These are phyloP conservation scores for Chalara sp. DNA, from an alignment of 2,329 filamentous ascomycete species.

Conservation along the genomic window DNA sequence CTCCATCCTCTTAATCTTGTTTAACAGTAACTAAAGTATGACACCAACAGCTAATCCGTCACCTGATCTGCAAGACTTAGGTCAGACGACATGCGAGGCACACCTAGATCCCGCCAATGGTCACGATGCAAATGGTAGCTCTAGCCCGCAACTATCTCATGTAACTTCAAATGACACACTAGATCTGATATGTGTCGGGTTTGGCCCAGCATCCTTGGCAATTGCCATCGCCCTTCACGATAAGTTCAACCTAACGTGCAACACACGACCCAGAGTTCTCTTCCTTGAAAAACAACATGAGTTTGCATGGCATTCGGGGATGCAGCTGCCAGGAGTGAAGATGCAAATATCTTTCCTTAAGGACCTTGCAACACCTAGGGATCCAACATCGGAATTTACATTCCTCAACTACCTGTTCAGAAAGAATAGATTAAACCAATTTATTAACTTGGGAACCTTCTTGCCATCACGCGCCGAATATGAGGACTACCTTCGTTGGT, in stretches of 20 bases:
- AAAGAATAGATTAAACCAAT: slow-evolving; percentile 76
- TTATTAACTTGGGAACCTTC: slow-evolving; percentile 87
- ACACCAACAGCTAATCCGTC: too few relatives aligned
- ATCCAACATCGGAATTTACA: slow-evolving; percentile 86
- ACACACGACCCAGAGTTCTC: slow-evolving; percentile 59
- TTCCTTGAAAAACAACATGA: slow-evolving; percentile 80
- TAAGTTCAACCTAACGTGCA: slow-evolving; percentile 41
- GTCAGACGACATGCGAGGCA: too few relatives aligned
- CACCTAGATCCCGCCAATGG: too few relatives aligned
- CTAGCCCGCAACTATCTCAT: too few relatives aligned
- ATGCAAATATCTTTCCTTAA: slow-evolving; percentile 99
- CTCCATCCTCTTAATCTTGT: too few relatives aligned
- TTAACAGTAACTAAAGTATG: too few relatives aligned
- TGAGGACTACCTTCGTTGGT: slow-evolving; percentile 94
- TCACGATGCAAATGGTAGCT: too few relatives aligned
- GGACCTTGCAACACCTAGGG: slow-evolving; percentile 81
- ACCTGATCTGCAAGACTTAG: too few relatives aligned
- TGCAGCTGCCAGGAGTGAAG: slow-evolving; percentile 86
- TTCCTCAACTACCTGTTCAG: slow-evolving; percentile 90
- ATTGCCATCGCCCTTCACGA: slow-evolving; percentile 88
- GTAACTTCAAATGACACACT: slow-evolving; percentile 51
- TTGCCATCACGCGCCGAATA: slow-evolving; percentile 81
- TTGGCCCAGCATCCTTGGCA: slow-evolving; percentile 84
- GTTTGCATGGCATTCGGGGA: slow-evolving; percentile 92
- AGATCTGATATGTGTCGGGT: slow-evolving; percentile 86